Base-by-base conservation (phyloP, 176 grass and related monocot genomes). In the Bromus sterilis region DNA sequence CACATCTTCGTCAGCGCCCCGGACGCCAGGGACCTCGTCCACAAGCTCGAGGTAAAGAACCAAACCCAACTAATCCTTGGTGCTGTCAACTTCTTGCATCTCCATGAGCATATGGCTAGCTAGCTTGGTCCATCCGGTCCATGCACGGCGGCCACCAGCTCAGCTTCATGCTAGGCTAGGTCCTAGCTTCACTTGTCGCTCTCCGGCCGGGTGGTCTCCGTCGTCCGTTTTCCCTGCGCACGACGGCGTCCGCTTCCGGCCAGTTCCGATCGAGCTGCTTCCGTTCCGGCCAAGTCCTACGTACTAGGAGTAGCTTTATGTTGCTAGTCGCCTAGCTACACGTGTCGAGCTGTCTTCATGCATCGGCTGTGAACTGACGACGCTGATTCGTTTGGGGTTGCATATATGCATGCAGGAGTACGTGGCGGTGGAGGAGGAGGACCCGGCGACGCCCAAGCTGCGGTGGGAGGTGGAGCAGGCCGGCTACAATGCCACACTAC, bases 1-100 rank as follows among this genome's bases (percentile, higher is more conserved):
- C 82, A 90, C 87, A 87, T 99, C 93, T 86, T 99, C 72, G 96
- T 99, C 76, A 90, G 86, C 33, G 82, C 96, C 3, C 65, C 85
- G 34, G 86, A 90, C 67, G 93, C 91, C 82, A 61, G 75, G 63
- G 89, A 46, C 34, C 91, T 99, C 67, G 93, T 99, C 81, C 93
- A 78, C 71, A 93, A 95, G 87, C 96, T 99, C 48, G 96, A 99
- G 90, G 96, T 94, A 61, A 30, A 4, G 1, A 11, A 56, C 29
- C 34, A 5, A 62, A 63, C 5, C 15, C 12, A 14, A 13, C 26
- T 13, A n/a, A n/a, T 61, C 25, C 11, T 30, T 15, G 12, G 4
- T 29, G 13, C 25, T 9, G 51, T 43, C 20, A 34, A 49, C 36
- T 60, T 30, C 37, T 76, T 80, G 68, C 40, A 21, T 31, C 44